Conservation (phyloP, 495 filamentous ascomycete species). For the Parmelia sp. region DNA sequence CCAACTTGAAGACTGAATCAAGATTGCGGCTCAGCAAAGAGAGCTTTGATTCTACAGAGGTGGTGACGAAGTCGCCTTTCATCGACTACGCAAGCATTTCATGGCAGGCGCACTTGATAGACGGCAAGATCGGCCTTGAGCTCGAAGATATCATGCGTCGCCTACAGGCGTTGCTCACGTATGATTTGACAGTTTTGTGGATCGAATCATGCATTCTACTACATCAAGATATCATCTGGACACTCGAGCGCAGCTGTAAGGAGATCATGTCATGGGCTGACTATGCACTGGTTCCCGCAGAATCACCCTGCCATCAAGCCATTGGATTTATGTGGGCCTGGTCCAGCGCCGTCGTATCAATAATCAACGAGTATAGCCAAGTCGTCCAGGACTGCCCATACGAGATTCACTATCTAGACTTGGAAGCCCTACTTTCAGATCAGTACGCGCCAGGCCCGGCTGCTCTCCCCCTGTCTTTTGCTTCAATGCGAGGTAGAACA, state of each 20-base stretch:
- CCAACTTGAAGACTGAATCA: neutral
- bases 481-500: neutral
- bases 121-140: neutral
- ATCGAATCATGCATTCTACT: neutral
- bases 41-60: neutral
- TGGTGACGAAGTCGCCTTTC: neutral
- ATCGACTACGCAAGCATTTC: slow-evolving; percentile 8
- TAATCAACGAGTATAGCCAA: neutral
- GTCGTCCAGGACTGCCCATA: neutral
- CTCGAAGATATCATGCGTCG: neutral
- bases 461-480: slow-evolving; percentile 1
- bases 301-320: neutral
- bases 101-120: slow-evolving; percentile 8
- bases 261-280: neutral
- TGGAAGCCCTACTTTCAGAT: neutral
- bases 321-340: slow-evolving; percentile 3
- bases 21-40: neutral
- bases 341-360: slow-evolving; percentile 2
- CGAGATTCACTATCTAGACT: slow-evolving; percentile 3
- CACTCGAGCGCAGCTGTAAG: slow-evolving; percentile 2
- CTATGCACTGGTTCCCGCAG: neutral
- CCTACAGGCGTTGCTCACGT: neutral
- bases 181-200: slow-evolving; percentile 6
- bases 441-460: neutral
- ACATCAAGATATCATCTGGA: slow-evolving; percentile 4